Base-by-base conservation (phyloP, 257 asterid genomes). In the Nicotiana sylvestris region DNA sequence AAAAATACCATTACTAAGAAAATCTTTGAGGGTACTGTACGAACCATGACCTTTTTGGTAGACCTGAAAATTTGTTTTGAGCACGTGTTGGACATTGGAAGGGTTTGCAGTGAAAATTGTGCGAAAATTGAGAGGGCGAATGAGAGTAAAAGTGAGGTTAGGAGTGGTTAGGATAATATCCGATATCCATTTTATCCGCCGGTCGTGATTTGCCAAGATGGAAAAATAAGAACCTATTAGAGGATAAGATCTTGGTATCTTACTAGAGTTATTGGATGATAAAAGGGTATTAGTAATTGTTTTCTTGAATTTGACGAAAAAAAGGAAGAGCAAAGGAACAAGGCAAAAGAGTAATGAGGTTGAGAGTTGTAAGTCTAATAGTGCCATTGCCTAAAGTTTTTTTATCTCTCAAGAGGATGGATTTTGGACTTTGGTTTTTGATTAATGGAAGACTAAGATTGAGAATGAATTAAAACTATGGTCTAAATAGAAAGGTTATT, bases 1-100 rank as follows among this genome's bases (percentile, higher is more conserved):
- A 83, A 90, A 90, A 9, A 90, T 88, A 1, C 93, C 93, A 13
- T 83, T 82, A 5, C 92, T 89, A 9, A 89, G 86, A 2, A 89
- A 74, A 21, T 89, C 92, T 1, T n/a, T 16, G 0, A 87, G 3
- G 12, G 5, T 55, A 11, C 1, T 39, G 17, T 58, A 82, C 33
- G 81, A 55, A 39, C 69, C 46, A 3, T 84, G 72, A 4, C 89
- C 90, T 15, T 89, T 89, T 29, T 78, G 82, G 84, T 89, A 89
- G 83, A 84, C 82, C 57, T 8, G 32, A 79, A 89, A 89, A 18
- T 81, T 82, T 65, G 85, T 15, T 39, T 86, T 89, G 81, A 89
- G 92, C 6, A 89, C 29, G 61, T 89, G 88, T 27, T 86, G 80
- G 8, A 86, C 89, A 70, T 78, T 83, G 66, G 85, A 46, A 39